phyloP scores from a whole-genome alignment of 164 flowering plant species.

The Dillenia turbinata region DNA sequence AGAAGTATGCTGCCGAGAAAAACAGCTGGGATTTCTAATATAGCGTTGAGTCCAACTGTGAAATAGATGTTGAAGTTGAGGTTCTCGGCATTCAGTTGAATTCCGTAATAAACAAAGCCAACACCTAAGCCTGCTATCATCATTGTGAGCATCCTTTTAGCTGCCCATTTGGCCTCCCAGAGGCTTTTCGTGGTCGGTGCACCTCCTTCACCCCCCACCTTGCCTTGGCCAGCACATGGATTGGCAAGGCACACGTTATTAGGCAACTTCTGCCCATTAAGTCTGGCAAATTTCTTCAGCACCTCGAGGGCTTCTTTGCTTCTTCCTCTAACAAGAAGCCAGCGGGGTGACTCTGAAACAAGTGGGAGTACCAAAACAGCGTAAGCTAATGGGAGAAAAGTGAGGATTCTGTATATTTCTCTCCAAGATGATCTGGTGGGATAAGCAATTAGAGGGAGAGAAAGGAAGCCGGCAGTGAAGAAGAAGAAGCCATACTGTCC shows the following conservation, averaged over 20 bases:
- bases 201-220: not conserved
- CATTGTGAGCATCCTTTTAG: slow-evolving; percentile 31
- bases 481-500: slow-evolving; percentile 66
- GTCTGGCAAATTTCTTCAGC: slow-evolving; percentile 36
- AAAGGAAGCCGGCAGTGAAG: slow-evolving; percentile 61
- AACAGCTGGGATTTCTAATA: slow-evolving; percentile 65
- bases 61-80: slow-evolving; percentile 48
- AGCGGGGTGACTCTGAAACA: slow-evolving; percentile 56
- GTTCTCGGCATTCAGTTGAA: slow-evolving; percentile 57
- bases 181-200: slow-evolving; percentile 15
- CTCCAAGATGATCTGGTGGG: slow-evolving; percentile 45
- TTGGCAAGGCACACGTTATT: slow-evolving; percentile 23
- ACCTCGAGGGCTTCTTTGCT: slow-evolving; percentile 40
- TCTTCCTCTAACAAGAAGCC: slow-evolving; percentile 50
- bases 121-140: slow-evolving; percentile 57
- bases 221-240: slow-evolving; percentile 16
- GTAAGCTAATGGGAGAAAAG: slow-evolving; percentile 43
- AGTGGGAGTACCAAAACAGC: slow-evolving; percentile 40
- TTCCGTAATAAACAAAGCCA: slow-evolving; percentile 62
- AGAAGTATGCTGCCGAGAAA: slow-evolving; percentile 42
- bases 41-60: slow-evolving; percentile 46
- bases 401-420: slow-evolving; percentile 34
- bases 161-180: slow-evolving; percentile 50
- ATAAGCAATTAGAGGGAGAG: slow-evolving; percentile 58
- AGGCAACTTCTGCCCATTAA: slow-evolving; percentile 45